These are phyloP conservation scores for Angomonas desouzai DNA, from an alignment of 208 protist species.

Conservation along the genomic window DNA sequence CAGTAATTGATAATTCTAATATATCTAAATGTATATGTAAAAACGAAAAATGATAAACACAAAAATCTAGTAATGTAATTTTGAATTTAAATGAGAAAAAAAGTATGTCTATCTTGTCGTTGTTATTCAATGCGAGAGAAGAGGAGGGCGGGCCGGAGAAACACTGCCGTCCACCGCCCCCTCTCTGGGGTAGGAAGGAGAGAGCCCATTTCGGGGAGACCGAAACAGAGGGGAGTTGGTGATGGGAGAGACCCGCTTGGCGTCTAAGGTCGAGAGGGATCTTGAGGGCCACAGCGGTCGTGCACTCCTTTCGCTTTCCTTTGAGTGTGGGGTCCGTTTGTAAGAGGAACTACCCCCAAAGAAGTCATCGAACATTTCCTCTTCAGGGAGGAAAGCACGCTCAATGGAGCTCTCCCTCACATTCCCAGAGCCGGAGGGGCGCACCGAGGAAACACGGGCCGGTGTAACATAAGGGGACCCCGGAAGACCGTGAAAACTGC, in stretches of 20 bases:
- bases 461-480: neutral
- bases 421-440: neutral
- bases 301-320: neutral
- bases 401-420: neutral
- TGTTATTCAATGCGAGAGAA: constrained; percentile 23
- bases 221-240: neutral
- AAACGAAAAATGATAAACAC: neutral
- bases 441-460: neutral
- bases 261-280: neutral
- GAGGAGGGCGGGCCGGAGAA: constrained; percentile 44
- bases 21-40: neutral
- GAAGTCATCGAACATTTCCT: constrained; percentile 14
- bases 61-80: too few species aligned
- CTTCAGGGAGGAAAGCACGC: neutral
- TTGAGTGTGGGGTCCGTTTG: neutral
- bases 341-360: neutral
- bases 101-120: too few species aligned
- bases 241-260: neutral
- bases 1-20: constrained; percentile 1
- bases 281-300: neutral
- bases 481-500: neutral
- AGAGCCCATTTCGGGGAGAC: constrained; percentile 19
- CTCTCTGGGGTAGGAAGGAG: constrained; percentile 18
- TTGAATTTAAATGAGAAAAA: too few species aligned
- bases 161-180: constrained; percentile 50